These are phyloP conservation scores for Colletotrichum shisoi DNA, from an alignment of 2,329 filamentous ascomycete genomes.

Conservation along the genomic window DNA sequence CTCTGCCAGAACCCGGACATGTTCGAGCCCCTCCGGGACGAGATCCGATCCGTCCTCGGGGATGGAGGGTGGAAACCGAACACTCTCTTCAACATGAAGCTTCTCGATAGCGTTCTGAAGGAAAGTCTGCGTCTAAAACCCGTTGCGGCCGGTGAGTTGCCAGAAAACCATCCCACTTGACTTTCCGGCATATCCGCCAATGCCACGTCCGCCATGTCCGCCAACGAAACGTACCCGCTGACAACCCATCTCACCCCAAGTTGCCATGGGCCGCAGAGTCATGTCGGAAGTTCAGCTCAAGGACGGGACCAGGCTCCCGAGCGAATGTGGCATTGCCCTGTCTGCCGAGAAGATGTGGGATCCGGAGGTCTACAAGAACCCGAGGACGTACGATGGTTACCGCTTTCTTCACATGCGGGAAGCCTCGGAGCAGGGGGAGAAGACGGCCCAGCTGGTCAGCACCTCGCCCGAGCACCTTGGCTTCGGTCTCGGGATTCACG, in stretches of 20 bases:
- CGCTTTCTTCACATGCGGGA: constrained; percentile 46
- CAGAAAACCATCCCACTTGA: background rate
- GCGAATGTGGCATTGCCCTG: constrained; percentile 41
- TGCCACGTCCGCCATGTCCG: no score
- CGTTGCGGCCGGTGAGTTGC: constrained; percentile 23
- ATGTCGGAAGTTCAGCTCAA: constrained; percentile 23
- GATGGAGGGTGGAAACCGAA: constrained; percentile 18
- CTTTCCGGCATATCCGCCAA: no score
- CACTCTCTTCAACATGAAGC: constrained; percentile 30
- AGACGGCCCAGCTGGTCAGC: constrained; percentile 48
- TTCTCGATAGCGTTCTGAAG: constrained; percentile 32
- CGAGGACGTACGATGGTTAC: constrained; percentile 43
- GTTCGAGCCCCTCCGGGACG: constrained; percentile 41
- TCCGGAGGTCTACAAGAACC: constrained; percentile 42
- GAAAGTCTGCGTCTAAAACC: constrained; percentile 35
- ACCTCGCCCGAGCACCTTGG: constrained; percentile 46
- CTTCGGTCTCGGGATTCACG: constrained; percentile 54
- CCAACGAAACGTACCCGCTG: background rate
- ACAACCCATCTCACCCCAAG: background rate
- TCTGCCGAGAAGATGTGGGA: constrained; percentile 41
- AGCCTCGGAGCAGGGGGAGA: constrained; percentile 40
- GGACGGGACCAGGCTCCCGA: constrained; percentile 42
- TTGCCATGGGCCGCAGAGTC: constrained; percentile 28
- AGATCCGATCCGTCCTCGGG: constrained; percentile 32
- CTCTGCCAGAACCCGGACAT: constrained; percentile 40